A percentile compares a stretch with the other conserved stretches of the same genome.
Conservation (phyloP, 805 yeast genomes). For the Wickerhamiella qilinensis region DNA sequence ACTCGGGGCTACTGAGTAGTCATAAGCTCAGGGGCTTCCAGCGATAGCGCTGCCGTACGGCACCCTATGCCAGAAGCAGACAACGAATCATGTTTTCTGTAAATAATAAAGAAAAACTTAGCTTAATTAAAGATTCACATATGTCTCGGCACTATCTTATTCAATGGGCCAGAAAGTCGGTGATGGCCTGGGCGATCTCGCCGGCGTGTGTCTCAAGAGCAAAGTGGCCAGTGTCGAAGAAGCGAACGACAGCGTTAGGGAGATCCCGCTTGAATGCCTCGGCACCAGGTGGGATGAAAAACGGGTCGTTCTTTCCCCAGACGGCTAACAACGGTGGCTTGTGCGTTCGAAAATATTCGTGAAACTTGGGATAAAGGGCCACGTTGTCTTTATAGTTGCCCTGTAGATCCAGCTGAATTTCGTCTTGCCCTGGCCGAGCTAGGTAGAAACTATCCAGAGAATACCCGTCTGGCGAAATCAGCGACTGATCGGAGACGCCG, state of each 20-base stretch:
- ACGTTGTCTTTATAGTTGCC: constrained; percentile 25
- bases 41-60: too few species aligned
- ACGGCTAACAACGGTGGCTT: constrained; percentile 24
- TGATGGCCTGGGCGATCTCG: constrained; percentile 12
- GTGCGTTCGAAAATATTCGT: constrained; percentile 20
- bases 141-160: too few species aligned
- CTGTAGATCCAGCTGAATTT: constrained; percentile 24
- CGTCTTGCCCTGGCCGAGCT: constrained; percentile 15
- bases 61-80: too few species aligned
- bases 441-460: constrained; percentile 18
- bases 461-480: constrained; percentile 11
- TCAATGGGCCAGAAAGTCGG: too few species aligned
- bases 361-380: constrained; percentile 24
- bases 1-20: too few species aligned
- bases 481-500: constrained; percentile 12
- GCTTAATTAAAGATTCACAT: too few species aligned
- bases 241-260: constrained; percentile 18
- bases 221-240: constrained; percentile 27
- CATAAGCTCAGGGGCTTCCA: too few species aligned
- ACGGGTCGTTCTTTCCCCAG: constrained; percentile 29
- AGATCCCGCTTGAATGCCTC: constrained; percentile 24
- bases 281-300: constrained; percentile 25
- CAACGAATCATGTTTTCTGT: too few species aligned
- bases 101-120: too few species aligned
- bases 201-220: constrained; percentile 21